Base-by-base conservation (phyloP, 192 early-diverging fungal species). In the Mortierella antarctica region DNA sequence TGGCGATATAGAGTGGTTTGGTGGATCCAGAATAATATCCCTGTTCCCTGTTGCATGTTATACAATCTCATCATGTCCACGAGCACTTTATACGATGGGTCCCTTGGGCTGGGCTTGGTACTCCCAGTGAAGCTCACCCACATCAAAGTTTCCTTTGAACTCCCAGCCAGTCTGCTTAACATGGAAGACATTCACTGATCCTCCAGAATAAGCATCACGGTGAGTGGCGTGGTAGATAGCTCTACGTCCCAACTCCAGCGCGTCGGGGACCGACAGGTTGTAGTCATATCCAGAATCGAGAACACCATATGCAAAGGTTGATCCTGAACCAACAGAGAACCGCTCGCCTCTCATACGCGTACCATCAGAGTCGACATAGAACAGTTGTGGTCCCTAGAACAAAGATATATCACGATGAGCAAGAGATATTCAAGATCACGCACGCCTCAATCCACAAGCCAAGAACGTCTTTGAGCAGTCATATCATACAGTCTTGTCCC, bases 271-370 rank as follows among this genome's bases (percentile, higher is more conserved):
- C 7, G 86, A 85, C 83, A 99, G 70, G 70, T 99, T 95, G 75
- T 80, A 89, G 58, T 89, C 88, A 84, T 95, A 98, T 68, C 92
- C 94, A 55, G 89, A 86, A 76, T 98, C 98, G 68, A 99, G 86
- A 49, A 99, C 93, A 88, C 98, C 97, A 83, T 99, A 99, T 10
- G 98, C 98, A 87, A 95, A 99, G 20, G 96, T 96, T 23, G 96
- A 96, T n/a, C 98, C 98, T 18, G 96, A 98, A 13, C 98, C 98
- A 45, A 99, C 98, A 44, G 96, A 97, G 82, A 99, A 99, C 60
- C 95, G 60, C 59, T 98, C 91, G 14, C 92, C 92, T 74, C 90
- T 92, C 68, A 98, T 74, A 40, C 98, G 89, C 56, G 92, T 88
- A 18, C 97, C 98, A 53, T 99, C 97, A 8, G 93, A 95, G 73